A percentile compares a stretch with the other conserved stretches of the same genome.
Evolutionary conservation across 805 yeast genomes (phyloP).

Genomic region (Myxozyma monticola): DNA sequence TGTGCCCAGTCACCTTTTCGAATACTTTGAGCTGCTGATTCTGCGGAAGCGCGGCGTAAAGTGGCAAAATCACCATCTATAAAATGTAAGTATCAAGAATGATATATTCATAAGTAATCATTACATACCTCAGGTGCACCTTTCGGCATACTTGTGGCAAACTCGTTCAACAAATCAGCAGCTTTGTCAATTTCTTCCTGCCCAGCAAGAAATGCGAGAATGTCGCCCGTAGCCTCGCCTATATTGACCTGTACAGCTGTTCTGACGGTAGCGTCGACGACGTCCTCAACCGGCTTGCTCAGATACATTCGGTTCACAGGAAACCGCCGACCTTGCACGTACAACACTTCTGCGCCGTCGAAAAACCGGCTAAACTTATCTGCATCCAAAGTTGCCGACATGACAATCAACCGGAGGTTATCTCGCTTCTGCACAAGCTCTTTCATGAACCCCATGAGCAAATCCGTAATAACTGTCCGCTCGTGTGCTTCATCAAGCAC

Average conservation of each 20-base stretch:
- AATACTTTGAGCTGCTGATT: constrained; percentile 80
- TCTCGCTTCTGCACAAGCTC: constrained; percentile 52
- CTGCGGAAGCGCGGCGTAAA: constrained; percentile 93
- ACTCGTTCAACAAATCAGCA: constrained; percentile 53
- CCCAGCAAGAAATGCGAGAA: constrained; percentile 88
- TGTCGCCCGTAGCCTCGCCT: constrained; percentile 82
- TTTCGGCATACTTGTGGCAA: constrained; percentile 11
- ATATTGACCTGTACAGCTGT: constrained; percentile 76
- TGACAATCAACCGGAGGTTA: constrained; percentile 70
- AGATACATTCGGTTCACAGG: constrained; percentile 76
- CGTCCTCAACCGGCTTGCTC: constrained; percentile 67
- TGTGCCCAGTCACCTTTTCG: constrained; percentile 57
- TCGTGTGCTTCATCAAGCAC: constrained; percentile 98
- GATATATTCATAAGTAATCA: not conserved
- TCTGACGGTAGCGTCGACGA: constrained; percentile 75
- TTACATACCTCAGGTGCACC: constrained; percentile 22
- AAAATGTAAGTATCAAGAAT: too few species aligned
- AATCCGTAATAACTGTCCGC: constrained; percentile 87
- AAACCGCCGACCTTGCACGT: constrained; percentile 85
- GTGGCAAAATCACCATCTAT: constrained; percentile 70
- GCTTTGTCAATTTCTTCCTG: constrained; percentile 96
- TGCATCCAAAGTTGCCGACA: constrained; percentile 98
- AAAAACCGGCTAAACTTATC: constrained; percentile 78
- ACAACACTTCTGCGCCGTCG: constrained; percentile 72
- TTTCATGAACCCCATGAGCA: constrained; percentile 84